Evolutionary conservation across 2,329 filamentous ascomycete genomes (phyloP).

Genomic region (Fusarium fracticaudum): DNA sequence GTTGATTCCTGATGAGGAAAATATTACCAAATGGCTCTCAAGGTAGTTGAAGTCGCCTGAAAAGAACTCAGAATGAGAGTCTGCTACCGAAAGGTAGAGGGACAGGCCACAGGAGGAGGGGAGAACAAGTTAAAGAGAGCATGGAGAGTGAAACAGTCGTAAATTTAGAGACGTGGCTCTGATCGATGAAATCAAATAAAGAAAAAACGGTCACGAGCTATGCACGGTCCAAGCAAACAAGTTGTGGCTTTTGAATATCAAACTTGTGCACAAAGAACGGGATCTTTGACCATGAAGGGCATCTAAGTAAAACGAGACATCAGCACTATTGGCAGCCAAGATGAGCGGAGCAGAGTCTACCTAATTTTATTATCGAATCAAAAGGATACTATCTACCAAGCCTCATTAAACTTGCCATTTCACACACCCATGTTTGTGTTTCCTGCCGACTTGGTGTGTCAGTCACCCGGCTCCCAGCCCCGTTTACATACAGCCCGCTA

Average conservation of each 20-base stretch:
- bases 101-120: neutral
- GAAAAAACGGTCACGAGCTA: neutral
- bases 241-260: neutral
- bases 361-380: neutral
- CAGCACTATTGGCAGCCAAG: neutral
- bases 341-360: neutral
- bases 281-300: neutral
- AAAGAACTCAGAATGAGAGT: neutral
- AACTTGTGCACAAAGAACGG: neutral
- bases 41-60: neutral
- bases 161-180: neutral
- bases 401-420: neutral
- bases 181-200: neutral
- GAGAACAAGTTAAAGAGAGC: neutral
- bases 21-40: neutral
- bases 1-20: neutral
- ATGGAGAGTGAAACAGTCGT: neutral
- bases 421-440: neutral
- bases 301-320: neutral
- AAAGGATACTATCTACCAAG: neutral
- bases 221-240: neutral
- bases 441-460: neutral
- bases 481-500: neutral
- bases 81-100: neutral
- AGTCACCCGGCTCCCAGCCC: neutral